Evolutionary conservation across 192 early-diverging fungal genomes (phyloP), one percentile per base, ranked within the genome.

Genomic region (Podochytrium sp.): DNA sequence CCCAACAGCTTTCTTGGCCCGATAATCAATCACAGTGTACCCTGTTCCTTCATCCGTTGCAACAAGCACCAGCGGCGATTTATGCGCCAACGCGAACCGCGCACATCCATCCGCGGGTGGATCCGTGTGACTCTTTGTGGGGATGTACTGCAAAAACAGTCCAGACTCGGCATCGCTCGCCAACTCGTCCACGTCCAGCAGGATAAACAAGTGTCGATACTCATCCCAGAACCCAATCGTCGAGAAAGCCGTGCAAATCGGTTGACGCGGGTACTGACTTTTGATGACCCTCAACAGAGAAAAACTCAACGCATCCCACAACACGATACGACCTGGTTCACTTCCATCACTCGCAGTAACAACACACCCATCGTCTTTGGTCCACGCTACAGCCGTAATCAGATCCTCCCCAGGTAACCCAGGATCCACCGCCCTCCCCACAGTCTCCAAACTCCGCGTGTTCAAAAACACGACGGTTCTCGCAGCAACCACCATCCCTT

Each of bases 181-280:
- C 29, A 76, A 39, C 35, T 76, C 75, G 37, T 76, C 75, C 39
- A 76, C 75, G 59, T 76, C 75, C 32, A 76, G 41, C 12, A 76
- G 59, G 33, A 76, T 76, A 35, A 76, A 76, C 1, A 76, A 35
- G 3, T 67, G 53, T 25, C 75, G 49, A 40, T 76, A 76, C 37
- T 76, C 75, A 39, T 76, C 75, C 75, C 75, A 76, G 58, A 76
- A 76, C 7, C 75, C 75, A 55, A 76, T 69, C 3, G 65, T 76
- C 10, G 55, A 42, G 47, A 35, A 76, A 5, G 75, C 42, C 14
- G 35, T 23, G 32, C 65, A 63, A 57, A 76, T 62, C 3, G 75
- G 75, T 49, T 76, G 75, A 14, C 75, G 65, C 20, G 75, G 75
- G 38, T 76, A 76, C 66, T 76, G 75, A 7, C 58, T 38, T 40